A percentile compares a stretch with the other conserved stretches of the same genome.
Conservation (phyloP, 768 basidiomycete genomes). For the Termitomyces sp. region DNA sequence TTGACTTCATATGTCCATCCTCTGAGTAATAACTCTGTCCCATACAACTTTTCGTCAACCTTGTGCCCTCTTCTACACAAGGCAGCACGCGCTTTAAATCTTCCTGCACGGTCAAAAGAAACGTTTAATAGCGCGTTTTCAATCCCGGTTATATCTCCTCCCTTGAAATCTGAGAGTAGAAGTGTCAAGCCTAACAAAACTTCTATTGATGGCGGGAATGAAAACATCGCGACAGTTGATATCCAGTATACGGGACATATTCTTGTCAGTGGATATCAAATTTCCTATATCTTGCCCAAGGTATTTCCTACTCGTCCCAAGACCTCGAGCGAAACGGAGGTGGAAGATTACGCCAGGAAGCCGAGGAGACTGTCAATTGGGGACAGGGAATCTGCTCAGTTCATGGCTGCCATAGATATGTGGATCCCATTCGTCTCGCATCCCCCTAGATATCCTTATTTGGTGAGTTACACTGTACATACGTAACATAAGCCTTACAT, state of each 20-base stretch:
- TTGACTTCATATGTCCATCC: constrained; percentile 72
- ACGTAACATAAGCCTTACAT: constrained; percentile 1
- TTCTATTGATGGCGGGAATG: constrained; percentile 20
- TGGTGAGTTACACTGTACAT: constrained; percentile 37
- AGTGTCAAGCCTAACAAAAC: constrained; percentile 30
- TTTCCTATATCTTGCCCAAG: constrained; percentile 73
- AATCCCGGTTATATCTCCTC: constrained; percentile 24
- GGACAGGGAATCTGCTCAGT: constrained; percentile 61
- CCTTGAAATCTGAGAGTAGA: constrained; percentile 24
- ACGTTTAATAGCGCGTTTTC: constrained; percentile 58
- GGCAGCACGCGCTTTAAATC: constrained; percentile 64
- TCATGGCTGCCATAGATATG: constrained; percentile 79
- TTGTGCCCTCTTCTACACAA: constrained; percentile 59
- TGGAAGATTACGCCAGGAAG: constrained; percentile 21
- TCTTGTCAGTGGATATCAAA: constrained; percentile 70
- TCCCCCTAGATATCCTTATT: constrained; percentile 71
- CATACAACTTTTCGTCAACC: constrained; percentile 69
- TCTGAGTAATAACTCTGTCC: constrained; percentile 61
- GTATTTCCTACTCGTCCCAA: constrained; percentile 39
- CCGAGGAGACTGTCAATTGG: constrained; percentile 50
- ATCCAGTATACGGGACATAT: constrained; percentile 69
- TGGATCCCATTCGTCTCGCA: constrained; percentile 63
- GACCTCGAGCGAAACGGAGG: constrained; percentile 23
- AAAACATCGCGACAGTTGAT: constrained; percentile 45
- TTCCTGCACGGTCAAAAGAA: constrained; percentile 55